Conservation (phyloP, 345 rosid genomes). For the Psidium friedrichsthalianum region DNA sequence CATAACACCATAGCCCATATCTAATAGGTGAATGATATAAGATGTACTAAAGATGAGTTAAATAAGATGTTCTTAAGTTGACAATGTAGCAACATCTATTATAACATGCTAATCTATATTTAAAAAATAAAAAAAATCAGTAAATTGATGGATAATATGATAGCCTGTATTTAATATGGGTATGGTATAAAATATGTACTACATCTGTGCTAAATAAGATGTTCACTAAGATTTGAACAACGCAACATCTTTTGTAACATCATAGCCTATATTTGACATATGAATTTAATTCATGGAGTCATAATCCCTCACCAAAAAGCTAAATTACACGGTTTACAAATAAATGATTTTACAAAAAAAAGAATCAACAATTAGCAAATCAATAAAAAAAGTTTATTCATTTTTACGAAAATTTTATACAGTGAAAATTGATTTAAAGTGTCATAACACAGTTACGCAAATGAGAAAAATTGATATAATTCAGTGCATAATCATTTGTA, state of each 20-base stretch:
- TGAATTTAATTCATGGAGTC: neutral
- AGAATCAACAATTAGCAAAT: neutral
- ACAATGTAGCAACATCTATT: neutral
- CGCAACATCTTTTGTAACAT: neutral
- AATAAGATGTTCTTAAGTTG: neutral
- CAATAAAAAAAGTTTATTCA: too few species aligned
- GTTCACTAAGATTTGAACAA: neutral
- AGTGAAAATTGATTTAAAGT: too few species aligned
- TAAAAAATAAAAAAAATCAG: neutral
- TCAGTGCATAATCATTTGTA: too few species aligned
- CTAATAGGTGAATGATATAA: neutral
- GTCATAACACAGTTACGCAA: too few species aligned
- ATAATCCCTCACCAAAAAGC: neutral
- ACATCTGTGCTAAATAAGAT: neutral
- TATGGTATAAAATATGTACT: neutral
- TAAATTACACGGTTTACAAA: neutral
- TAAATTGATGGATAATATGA: neutral
- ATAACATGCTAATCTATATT: neutral
- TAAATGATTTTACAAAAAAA: neutral
- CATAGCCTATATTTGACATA: neutral
- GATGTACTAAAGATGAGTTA: neutral
- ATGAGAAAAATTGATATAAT: too few species aligned
- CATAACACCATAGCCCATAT: neutral
- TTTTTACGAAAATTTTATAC: too few species aligned
- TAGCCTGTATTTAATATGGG: neutral